Evolutionary conservation across 2,329 filamentous ascomycete species (phyloP), one percentile per base, ranked within the genome.

Genomic region (Verruconis gallopava): DNA sequence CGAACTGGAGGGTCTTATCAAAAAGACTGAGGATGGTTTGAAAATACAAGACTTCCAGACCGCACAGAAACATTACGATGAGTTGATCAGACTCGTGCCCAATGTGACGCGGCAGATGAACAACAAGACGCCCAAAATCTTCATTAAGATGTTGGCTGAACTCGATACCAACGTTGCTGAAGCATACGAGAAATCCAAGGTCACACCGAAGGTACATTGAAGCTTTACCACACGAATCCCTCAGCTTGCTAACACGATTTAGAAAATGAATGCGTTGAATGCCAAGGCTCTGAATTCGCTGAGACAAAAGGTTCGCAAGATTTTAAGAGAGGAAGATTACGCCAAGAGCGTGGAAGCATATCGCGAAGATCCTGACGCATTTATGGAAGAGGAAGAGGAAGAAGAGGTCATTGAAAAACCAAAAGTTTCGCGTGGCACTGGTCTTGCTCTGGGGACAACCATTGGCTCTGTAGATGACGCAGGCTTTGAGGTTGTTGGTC

Each of bases 271-370:
- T 68, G 86, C 88, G 48, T 91, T 81, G 58, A 93, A 89, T 59
- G 82, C 86, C 50, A 85, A 86, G 66, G 86, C 88, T 56, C 75
- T 98, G 56, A 98, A 96, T 63, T 85, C 88, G 48, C 84, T 96
- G 57, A 93, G 95, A 69, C 91, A 98, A 65, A 88, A 88, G 68
- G 85, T 98, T 70, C 88, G 89, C 77, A 96, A 95, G 76, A 89
- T 89, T 68, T 93, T 89, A 73, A 93, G 93, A 68, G 89, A 96
- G 50, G 38, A 43, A 18, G 15, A 39, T 22, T 89, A 89, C 66
- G 77, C 85, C 57, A 70, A 74, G 48, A 84, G 94, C 57, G 81
- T 98, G 54, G 85, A 94, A 53, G 75, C 79, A 49, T 98, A 89
- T 69, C 75, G 83, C 51, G 79, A 76, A 49, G 77, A 93, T 62